Percentiles rank a stretch among this genome's conserved stretches.
These are phyloP conservation scores for Uromyces viciae-fabae DNA, from an alignment of 1,284 basidiomycete genomes.

Conservation along the genomic window DNA sequence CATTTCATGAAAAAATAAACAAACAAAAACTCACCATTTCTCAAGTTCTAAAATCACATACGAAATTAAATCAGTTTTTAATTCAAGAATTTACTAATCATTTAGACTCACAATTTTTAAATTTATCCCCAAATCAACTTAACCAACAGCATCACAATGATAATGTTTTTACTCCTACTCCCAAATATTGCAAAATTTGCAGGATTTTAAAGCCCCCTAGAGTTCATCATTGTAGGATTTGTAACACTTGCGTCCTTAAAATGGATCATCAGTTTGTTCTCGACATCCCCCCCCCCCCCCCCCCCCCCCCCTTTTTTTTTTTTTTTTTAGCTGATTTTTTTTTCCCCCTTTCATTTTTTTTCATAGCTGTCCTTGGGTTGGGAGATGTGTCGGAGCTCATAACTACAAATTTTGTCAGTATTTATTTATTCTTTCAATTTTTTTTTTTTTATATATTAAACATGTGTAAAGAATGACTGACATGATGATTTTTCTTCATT, in stretches of 20 bases:
- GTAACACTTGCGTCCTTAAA: constrained; percentile 52
- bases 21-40: no score
- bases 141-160: no score
- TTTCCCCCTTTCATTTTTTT: not conserved
- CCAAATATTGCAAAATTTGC: constrained; percentile 52
- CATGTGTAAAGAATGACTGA: not conserved
- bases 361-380: constrained; percentile 54
- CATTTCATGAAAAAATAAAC: no score
- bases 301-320: not conserved
- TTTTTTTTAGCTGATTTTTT: not conserved
- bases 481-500: no score
- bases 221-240: constrained; percentile 54
- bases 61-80: no score
- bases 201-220: constrained; percentile 52
- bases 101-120: no score
- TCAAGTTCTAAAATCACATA: no score
- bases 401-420: constrained; percentile 46
- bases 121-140: no score
- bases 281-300: not conserved
- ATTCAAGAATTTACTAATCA: no score
- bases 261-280: constrained; percentile 45
- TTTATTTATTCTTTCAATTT: not conserved
- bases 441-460: not conserved
- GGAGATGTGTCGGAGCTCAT: constrained; percentile 48
- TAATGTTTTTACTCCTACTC: not conserved